A percentile compares a stretch with the other conserved stretches of the same genome.
These are phyloP conservation scores for Oldenlandia corymbosa DNA, from an alignment of 257 asterid species.

Conservation along the genomic window DNA sequence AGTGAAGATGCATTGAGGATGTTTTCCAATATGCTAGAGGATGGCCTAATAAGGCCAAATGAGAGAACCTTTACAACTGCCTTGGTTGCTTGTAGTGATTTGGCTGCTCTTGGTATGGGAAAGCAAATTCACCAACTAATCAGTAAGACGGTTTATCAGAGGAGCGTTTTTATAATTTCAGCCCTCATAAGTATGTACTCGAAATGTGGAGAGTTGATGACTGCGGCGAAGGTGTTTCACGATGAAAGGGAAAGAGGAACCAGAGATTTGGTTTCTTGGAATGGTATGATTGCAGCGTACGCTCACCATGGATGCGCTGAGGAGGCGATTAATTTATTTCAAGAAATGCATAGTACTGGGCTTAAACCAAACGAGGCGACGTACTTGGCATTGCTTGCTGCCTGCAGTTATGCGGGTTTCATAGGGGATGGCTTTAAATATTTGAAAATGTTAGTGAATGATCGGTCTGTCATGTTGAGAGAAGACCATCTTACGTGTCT, in stretches of 20 bases:
- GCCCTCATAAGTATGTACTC: conserved; percentile 62
- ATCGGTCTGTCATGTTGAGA: conserved; percentile 35
- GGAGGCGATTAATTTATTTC: conserved; percentile 40
- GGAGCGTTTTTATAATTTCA: conserved; percentile 38
- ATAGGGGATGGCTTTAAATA: conserved; percentile 47
- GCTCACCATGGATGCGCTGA: conserved; percentile 63
- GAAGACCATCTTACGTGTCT: conserved; percentile 60
- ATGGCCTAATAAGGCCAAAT: conserved; percentile 40
- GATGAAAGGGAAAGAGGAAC: conserved; percentile 28
- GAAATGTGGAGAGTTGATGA: conserved; percentile 49
- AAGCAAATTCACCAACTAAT: conserved; percentile 58
- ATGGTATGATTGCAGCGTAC: conserved; percentile 53
- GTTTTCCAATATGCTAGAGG: conserved; percentile 15
- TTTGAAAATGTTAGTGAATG: conserved; percentile 38
- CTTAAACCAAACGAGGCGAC: conserved; percentile 48
- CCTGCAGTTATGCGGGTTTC: conserved; percentile 68
- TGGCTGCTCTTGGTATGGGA: conserved; percentile 52
- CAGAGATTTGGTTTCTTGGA: conserved; percentile 55
- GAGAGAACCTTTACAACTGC: conserved; percentile 56
- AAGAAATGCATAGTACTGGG: conserved; percentile 22
- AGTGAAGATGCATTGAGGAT: conserved; percentile 54
- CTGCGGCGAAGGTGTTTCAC: conserved; percentile 47
- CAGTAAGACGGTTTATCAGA: conserved; percentile 45
- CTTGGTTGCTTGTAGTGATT: conserved; percentile 55
- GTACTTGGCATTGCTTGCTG: conserved; percentile 51